Base-by-base conservation (phyloP, 2,329 filamentous ascomycete genomes). In the Pseudovirgaria hyperparasitica region DNA sequence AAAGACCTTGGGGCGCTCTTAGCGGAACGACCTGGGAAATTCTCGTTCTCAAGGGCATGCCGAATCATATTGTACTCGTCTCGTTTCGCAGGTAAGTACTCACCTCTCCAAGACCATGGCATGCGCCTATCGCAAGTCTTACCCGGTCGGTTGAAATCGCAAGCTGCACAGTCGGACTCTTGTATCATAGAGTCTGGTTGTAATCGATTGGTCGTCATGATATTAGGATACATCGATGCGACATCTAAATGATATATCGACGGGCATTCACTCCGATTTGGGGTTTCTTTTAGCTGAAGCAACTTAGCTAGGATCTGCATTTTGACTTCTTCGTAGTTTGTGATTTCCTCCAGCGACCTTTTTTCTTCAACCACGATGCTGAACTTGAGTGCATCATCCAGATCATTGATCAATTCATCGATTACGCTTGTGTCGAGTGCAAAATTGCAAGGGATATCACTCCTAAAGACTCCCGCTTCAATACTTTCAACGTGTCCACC, bases 41-140 rank as follows among this genome's bases (percentile, higher is more conserved):
- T 77, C 49, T 98, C 92, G 42, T 92, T 94, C 43, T 92, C 82
- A 5, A 96, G 64, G 0, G 86, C 80, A 45, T 90, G 76, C 22
- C 82, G 72, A 45, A 98, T 93, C 90, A 98, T 98, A 58, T 96
- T 96, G 67, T 98, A 98, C 49, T 98, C 90, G 49, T 96, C 87
- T 38, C 85, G 73, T 51, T 98, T 96, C 1, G 90, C 85, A 3
- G 90, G 90, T 15, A 98, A 61, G 46, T 92, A 98, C 51, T 98
- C 90, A 46, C 90, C 90, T 74, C 90, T 76, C 90, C 90, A 98
- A 2, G 90, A 74, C 90, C 90, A 98, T 1, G 92, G 90, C 58
- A 98, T 59, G 40, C 92, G 72, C 43, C 90, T 71, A 57, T 98
- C 90, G 48, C 90, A 98, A 1, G 85, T 96, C 57, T 98, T 98